Evolutionary conservation across 129 eudicot genomes (phyloP).

Genomic region (Pulicaria dysenterica): DNA sequence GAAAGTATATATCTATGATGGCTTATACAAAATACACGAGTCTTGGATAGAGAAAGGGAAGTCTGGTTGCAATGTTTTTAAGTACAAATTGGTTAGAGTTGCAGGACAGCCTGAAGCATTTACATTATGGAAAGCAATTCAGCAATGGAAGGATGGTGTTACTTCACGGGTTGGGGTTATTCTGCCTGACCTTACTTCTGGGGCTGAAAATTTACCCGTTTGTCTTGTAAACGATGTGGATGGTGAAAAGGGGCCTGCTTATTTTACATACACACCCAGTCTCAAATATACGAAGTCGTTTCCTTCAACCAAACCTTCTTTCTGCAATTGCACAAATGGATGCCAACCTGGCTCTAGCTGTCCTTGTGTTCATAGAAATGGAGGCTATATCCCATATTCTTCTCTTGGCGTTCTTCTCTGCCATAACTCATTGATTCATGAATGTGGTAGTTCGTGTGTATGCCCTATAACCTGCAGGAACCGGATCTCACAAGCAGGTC

Average conservation of each 20-base stretch:
- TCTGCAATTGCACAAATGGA: slow-evolving; percentile 63
- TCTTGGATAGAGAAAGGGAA: slow-evolving; percentile 89
- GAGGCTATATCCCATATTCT: slow-evolving; percentile 65
- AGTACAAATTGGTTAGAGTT: slow-evolving; percentile 68
- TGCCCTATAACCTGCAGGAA: slow-evolving; percentile 83
- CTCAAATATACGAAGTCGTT: slow-evolving; percentile 61
- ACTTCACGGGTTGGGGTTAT: slow-evolving; percentile 56
- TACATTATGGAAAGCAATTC: slow-evolving; percentile 77
- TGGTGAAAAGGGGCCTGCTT: slow-evolving; percentile 76
- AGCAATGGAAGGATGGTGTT: slow-evolving; percentile 75
- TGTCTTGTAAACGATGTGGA: slow-evolving; percentile 77
- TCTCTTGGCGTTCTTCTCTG: slow-evolving; percentile 63
- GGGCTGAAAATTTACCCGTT: slow-evolving; percentile 64
- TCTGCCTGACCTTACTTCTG: slow-evolving; percentile 78
- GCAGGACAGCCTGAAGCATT: slow-evolving; percentile 83
- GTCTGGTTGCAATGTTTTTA: slow-evolving; percentile 73
- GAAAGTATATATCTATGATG: slow-evolving; percentile 87
- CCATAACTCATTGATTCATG: slow-evolving; percentile 60
- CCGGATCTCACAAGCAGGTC: slow-evolving; percentile 74
- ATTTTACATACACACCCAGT: slow-evolving; percentile 56
- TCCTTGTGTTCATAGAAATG: slow-evolving; percentile 69
- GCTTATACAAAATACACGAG: slow-evolving; percentile 71
- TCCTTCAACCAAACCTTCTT: slow-evolving; percentile 37
- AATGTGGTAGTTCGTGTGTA: slow-evolving; percentile 70
- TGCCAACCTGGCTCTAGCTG: slow-evolving; percentile 68